Evolutionary conservation across 2,329 filamentous ascomycete genomes (phyloP), one percentile per base, ranked within the genome.

Genomic region (Talaromyces amestolkiae): DNA sequence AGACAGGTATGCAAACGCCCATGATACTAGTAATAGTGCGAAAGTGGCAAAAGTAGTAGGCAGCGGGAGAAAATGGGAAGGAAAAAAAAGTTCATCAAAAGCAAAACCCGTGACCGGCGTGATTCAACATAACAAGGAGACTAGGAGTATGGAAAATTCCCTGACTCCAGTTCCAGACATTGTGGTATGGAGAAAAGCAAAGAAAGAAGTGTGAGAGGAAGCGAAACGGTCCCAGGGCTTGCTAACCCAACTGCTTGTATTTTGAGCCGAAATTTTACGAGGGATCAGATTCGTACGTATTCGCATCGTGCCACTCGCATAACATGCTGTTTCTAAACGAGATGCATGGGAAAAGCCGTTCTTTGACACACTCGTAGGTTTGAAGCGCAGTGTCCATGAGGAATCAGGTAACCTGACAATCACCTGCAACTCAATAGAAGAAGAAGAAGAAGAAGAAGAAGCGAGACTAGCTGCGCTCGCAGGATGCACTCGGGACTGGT

Each of bases 51-150:
- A n/a, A 53, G 27, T n/a, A 33, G 17, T 33, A 53, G 49, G 33
- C n/a, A 56, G 53, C 8, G 31, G 27, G 11, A 7, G 35, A 24
- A 41, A 41, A 39, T 5, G 37, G 35, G 35, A 27, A 15, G 3
- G n/a, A 41, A 37, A 53, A 53, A 3, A 62, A n/a, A 53, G 17
- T 35, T 19, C 41, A 49, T 61, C 41, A 53, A 51, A 41, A 31
- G 22, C 10, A 8, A 27, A 47, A 63, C 41, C 61, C 61, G 61
- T 63, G 45, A 58, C 39, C 51, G 43, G 51, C 61, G 19, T 63
- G 45, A 58, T 56, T 47, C 31, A 63, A 58, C 51, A 49, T 63
- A 63, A 56, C 61, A 63, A 39, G 39, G 56, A 63, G 39, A 58
- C 51, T 19, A 3, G 35, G 56, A 39, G 53, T 39, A 22, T 37